Percentiles rank a stretch among this genome's conserved stretches.
These are phyloP conservation scores for Neopestalotiopsis clavispora DNA, from an alignment of 2,329 filamentous ascomycete species.

Conservation along the genomic window DNA sequence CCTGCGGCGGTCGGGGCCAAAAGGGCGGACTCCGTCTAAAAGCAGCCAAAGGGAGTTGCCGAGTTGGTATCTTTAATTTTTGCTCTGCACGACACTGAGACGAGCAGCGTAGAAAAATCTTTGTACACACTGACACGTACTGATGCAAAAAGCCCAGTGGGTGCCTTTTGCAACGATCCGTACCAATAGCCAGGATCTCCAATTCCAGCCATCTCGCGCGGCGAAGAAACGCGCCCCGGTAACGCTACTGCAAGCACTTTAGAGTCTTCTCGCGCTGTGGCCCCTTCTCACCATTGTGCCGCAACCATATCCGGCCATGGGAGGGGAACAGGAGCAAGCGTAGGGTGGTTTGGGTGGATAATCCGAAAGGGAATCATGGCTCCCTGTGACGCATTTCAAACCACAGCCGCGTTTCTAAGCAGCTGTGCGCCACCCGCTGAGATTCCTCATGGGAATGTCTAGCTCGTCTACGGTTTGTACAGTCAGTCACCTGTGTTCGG, in stretches of 20 bases:
- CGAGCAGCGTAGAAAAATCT: too few relatives aligned
- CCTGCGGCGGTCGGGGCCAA: not conserved
- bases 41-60: not conserved
- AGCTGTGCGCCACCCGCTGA: not conserved
- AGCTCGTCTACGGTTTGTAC: too few relatives aligned
- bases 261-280: not conserved
- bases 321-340: not conserved
- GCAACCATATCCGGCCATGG: not conserved
- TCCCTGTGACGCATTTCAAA: conserved; percentile 3
- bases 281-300: not conserved
- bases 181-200: not conserved
- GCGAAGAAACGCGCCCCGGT: not conserved
- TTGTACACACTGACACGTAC: too few relatives aligned
- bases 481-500: too few relatives aligned
- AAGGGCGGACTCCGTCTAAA: not conserved
- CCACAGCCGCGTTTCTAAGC: not conserved
- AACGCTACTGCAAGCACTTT: conserved; percentile 11
- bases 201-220: not conserved
- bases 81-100: too few relatives aligned
- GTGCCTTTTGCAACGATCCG: not conserved
- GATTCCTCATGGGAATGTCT: not conserved
- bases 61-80: not conserved
- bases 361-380: conserved; percentile 2
- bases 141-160: not conserved
- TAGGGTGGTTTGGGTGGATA: not conserved